These are phyloP conservation scores for Penicillium nordicum DNA, from an alignment of 2,329 filamentous ascomycete species.

Conservation along the genomic window DNA sequence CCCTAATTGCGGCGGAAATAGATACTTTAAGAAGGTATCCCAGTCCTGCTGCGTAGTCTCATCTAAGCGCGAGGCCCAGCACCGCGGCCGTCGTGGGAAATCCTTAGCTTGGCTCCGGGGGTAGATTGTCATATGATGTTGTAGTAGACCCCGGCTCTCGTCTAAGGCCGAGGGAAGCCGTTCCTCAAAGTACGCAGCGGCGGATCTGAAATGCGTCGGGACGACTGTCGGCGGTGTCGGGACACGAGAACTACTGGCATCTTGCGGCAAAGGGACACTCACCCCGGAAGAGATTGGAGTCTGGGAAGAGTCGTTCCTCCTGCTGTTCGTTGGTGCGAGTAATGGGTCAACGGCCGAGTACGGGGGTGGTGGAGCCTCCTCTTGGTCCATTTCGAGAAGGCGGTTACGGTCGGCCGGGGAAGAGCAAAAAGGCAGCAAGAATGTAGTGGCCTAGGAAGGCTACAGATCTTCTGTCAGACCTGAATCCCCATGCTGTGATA, in stretches of 20 bases:
- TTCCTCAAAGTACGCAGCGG: slow-evolving; percentile 39
- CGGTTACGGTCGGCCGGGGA: background rate
- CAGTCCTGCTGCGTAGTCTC: slow-evolving; percentile 43
- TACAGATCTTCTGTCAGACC: slow-evolving; percentile 15
- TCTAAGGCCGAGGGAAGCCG: slow-evolving; percentile 29
- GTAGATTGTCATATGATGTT: slow-evolving; percentile 42
- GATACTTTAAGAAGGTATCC: slow-evolving; percentile 42
- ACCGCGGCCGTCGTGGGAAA: slow-evolving; percentile 42
- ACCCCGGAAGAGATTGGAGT: slow-evolving; percentile 20
- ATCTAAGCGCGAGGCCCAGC: slow-evolving; percentile 34
- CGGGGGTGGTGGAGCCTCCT: slow-evolving; percentile 42
- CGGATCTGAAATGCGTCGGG: slow-evolving; percentile 35
- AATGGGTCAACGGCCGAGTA: slow-evolving; percentile 43
- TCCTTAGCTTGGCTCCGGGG: slow-evolving; percentile 42
- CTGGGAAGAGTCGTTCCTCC: slow-evolving; percentile 16
- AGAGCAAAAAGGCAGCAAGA: background rate
- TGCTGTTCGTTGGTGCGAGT: slow-evolving; percentile 19
- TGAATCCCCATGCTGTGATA: slow-evolving; percentile 18
- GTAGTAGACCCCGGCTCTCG: slow-evolving; percentile 25
- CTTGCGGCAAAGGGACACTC: slow-evolving; percentile 14
- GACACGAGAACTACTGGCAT: slow-evolving; percentile 19
- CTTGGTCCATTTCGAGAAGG: slow-evolving; percentile 31
- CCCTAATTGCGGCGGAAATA: slow-evolving; percentile 41
- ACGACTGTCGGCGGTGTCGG: slow-evolving; percentile 11
- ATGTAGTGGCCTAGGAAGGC: slow-evolving; percentile 5